These are phyloP conservation scores for Citrullus mucosospermus DNA, from an alignment of 306 rosid genomes.

Conservation along the genomic window DNA sequence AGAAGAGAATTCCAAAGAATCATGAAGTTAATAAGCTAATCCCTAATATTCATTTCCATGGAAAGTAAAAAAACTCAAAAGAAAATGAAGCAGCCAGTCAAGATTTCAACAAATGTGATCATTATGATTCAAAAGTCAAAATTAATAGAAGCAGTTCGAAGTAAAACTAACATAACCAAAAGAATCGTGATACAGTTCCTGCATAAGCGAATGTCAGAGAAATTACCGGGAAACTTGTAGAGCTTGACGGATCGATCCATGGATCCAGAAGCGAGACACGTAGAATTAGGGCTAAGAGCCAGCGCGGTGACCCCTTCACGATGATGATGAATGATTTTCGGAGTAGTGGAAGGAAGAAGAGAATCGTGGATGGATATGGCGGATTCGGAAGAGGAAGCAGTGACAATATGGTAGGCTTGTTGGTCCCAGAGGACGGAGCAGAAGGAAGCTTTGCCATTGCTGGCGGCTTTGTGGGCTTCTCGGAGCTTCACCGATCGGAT, in stretches of 20 bases:
- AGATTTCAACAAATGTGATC: neutral
- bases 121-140: neutral
- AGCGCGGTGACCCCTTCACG: slow-evolving; percentile 86
- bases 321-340: slow-evolving; percentile 75
- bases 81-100: neutral
- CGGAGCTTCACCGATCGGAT: slow-evolving; percentile 71
- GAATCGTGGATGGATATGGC: slow-evolving; percentile 65
- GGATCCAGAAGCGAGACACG: slow-evolving; percentile 94
- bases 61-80: neutral
- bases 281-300: slow-evolving; percentile 87
- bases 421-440: slow-evolving; percentile 91
- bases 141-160: neutral
- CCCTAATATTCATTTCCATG: neutral
- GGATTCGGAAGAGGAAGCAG: slow-evolving; percentile 60
- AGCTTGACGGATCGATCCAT: slow-evolving; percentile 87
- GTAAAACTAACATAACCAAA: neutral
- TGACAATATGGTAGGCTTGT: slow-evolving; percentile 52
- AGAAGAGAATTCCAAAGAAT: neutral
- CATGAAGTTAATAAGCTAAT: neutral
- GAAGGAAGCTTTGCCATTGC: slow-evolving; percentile 42
- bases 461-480: slow-evolving; percentile 55
- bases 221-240: slow-evolving; percentile 83
- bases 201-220: neutral
- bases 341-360: slow-evolving; percentile 43
- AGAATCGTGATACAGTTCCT: neutral